A percentile compares a stretch with the other conserved stretches of the same genome.
Conservation (phyloP, 1,284 basidiomycete species). For the Moniliella sp. region DNA sequence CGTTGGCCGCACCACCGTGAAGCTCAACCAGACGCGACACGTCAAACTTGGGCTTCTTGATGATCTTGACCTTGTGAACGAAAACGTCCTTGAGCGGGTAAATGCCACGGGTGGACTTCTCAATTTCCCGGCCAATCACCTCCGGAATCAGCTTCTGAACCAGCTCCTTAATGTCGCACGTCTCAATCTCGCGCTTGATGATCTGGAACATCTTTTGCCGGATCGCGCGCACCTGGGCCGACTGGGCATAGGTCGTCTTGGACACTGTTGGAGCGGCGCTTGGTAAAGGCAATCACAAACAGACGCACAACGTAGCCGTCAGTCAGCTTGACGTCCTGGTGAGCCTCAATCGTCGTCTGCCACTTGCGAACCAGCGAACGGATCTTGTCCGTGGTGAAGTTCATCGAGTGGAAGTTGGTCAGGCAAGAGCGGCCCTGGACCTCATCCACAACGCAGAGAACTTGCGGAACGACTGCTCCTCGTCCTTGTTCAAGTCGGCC, state of each 20-base stretch:
- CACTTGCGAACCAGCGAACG: conserved; percentile 99
- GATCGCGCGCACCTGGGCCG: conserved; percentile 88
- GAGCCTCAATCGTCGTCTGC: conserved; percentile 98
- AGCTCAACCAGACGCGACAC: conserved; percentile 80
- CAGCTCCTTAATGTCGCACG: conserved; percentile 82
- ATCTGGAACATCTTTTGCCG: conserved; percentile 99
- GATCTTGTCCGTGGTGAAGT: conserved; percentile 99
- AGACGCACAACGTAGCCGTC: conserved; percentile 96
- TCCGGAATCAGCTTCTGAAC: conserved; percentile 96
- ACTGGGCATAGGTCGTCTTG: conserved; percentile 97
- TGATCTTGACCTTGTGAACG: conserved; percentile 71
- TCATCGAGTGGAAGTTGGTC: conserved; percentile 99
- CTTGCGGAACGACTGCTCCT: conserved; percentile 98
- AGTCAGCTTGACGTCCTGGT: conserved; percentile 94
- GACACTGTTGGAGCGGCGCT: conserved; percentile 86
- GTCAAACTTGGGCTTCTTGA: conserved; percentile 94
- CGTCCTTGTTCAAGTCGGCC: conserved; percentile 95
- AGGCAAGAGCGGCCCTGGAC: conserved; percentile 97
- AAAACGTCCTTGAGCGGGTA: conserved; percentile 80
- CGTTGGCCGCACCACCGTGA: conserved; percentile 51
- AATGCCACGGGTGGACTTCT: conserved; percentile 87
- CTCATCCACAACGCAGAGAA: conserved; percentile 92
- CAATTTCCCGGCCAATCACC: conserved; percentile 96
- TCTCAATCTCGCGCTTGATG: conserved; percentile 84
- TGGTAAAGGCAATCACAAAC: conserved; percentile 99